Percentiles rank a stretch among this genome's conserved stretches.
Evolutionary conservation across 495 filamentous ascomycete species (phyloP).

Genomic region (Xylaria bambusicola): DNA sequence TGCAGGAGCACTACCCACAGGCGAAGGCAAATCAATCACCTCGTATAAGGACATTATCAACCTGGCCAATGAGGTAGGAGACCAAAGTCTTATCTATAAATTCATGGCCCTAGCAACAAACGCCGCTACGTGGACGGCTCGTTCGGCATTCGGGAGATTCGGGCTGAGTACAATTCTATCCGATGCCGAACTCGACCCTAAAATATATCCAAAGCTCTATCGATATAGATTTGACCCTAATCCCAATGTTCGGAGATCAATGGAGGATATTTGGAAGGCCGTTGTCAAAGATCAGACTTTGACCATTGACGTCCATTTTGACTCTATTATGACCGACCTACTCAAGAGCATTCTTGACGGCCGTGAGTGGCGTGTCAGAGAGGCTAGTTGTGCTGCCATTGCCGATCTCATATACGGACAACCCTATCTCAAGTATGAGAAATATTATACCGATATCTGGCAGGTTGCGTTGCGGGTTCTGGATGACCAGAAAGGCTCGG

Average conservation of each 20-base stretch:
- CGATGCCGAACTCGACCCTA: slow-evolving; percentile 84
- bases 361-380: slow-evolving; percentile 87
- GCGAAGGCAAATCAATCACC: slow-evolving; percentile 82
- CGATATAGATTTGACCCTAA: slow-evolving; percentile 95
- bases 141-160: slow-evolving; percentile 91
- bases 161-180: slow-evolving; percentile 90
- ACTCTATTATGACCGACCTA: slow-evolving; percentile 81
- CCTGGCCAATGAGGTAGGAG: slow-evolving; percentile 88
- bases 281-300: slow-evolving; percentile 79
- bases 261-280: slow-evolving; percentile 96
- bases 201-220: slow-evolving; percentile 92
- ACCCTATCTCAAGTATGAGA: slow-evolving; percentile 74
- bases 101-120: slow-evolving; percentile 96
- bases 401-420: slow-evolving; percentile 79
- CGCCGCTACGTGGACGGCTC: slow-evolving; percentile 92
- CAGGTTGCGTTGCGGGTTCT: slow-evolving; percentile 76
- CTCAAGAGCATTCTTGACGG: slow-evolving; percentile 76
- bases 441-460: slow-evolving; percentile 84
- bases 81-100: slow-evolving; percentile 90
- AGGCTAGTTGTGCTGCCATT: slow-evolving; percentile 90
- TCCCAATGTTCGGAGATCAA: slow-evolving; percentile 84
- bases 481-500: slow-evolving; percentile 93
- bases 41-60: slow-evolving; percentile 97
- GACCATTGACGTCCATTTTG: slow-evolving; percentile 74
- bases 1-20: slow-evolving; percentile 86